Evolutionary conservation across 768 basidiomycete genomes (phyloP).

Genomic region (Infundibulicybe gibba): DNA sequence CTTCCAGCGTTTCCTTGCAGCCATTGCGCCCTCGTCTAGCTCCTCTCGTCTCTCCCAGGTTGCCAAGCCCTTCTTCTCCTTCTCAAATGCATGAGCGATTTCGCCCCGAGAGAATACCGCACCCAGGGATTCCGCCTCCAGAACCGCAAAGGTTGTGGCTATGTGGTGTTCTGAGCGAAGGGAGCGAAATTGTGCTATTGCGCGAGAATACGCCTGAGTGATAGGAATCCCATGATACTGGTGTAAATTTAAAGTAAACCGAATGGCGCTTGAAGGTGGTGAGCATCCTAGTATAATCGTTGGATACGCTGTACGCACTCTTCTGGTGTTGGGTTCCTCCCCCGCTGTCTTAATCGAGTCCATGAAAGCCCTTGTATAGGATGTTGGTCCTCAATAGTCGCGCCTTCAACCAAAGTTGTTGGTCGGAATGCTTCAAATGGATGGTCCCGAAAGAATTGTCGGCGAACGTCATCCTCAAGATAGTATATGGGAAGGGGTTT

Average conservation of each 20-base stretch:
- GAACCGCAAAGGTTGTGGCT: conserved; percentile 67
- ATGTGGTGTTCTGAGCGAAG: conserved; percentile 84
- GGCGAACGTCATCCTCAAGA: conserved; percentile 80
- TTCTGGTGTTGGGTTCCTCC: conserved; percentile 80
- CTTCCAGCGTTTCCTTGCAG: conserved; percentile 76
- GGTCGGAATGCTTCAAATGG: conserved; percentile 94
- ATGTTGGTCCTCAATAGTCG: conserved; percentile 50
- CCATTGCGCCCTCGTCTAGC: conserved; percentile 54
- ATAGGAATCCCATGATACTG: conserved; percentile 59
- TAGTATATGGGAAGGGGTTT: conserved; percentile 66
- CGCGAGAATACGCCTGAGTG: conserved; percentile 74
- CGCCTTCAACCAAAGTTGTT: conserved; percentile 70
- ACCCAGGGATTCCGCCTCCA: conserved; percentile 80
- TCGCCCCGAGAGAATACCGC: conserved; percentile 57
- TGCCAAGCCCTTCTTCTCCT: conserved; percentile 58
- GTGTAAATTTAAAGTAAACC: conserved; percentile 78
- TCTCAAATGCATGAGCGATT: conserved; percentile 56
- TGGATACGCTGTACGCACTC: conserved; percentile 57
- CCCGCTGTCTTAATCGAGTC: conserved; percentile 78
- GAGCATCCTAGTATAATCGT: background rate
- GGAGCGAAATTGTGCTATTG: conserved; percentile 83
- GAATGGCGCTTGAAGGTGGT: conserved; percentile 55
- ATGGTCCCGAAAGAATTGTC: conserved; percentile 93
- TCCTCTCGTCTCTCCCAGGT: conserved; percentile 56
- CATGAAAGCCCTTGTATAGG: conserved; percentile 60